These are phyloP conservation scores for Anthracocystis walkeri DNA, from an alignment of 1,284 basidiomycete genomes.

Conservation along the genomic window DNA sequence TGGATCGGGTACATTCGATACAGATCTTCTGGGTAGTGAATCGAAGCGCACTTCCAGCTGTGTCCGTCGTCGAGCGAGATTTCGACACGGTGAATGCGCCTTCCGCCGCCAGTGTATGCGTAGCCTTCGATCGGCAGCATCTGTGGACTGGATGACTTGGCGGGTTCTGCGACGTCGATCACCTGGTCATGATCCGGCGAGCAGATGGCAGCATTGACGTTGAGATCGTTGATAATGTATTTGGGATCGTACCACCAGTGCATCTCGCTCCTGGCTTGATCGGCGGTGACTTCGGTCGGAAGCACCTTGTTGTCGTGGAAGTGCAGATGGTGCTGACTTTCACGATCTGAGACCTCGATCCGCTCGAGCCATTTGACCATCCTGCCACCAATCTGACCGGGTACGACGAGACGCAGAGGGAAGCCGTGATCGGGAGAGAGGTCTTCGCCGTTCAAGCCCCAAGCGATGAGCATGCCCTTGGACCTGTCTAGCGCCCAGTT, in stretches of 20 bases:
- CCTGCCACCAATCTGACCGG: slow-evolving; percentile 77
- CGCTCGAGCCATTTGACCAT: slow-evolving; percentile 75
- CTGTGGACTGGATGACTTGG: slow-evolving; percentile 11
- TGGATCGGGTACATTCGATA: slow-evolving; percentile 71
- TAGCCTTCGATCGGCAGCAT: slow-evolving; percentile 72
- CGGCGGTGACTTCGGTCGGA: slow-evolving; percentile 75
- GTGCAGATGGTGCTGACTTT: slow-evolving; percentile 73
- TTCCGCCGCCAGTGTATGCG: slow-evolving; percentile 78
- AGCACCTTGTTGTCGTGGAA: slow-evolving; percentile 77
- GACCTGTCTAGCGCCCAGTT: slow-evolving; percentile 73
- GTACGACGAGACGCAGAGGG: slow-evolving; percentile 76
- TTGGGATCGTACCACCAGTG: slow-evolving; percentile 78
- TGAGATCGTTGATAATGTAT: slow-evolving; percentile 74
- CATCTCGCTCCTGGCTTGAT: slow-evolving; percentile 74
- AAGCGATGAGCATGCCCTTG: slow-evolving; percentile 76
- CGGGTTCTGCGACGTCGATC: slow-evolving; percentile 63
- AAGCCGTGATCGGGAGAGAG: slow-evolving; percentile 77
- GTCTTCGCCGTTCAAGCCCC: slow-evolving; percentile 74
- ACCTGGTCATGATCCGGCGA: slow-evolving; percentile 75
- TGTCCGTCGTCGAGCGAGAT: slow-evolving; percentile 75
- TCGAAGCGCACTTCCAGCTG: slow-evolving; percentile 74
- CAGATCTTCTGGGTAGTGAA: slow-evolving; percentile 75
- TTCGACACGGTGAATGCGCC: slow-evolving; percentile 76
- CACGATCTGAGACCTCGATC: slow-evolving; percentile 74
- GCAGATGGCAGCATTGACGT: slow-evolving; percentile 76